Evolutionary conservation across 2,329 filamentous ascomycete genomes (phyloP), one percentile per base, ranked within the genome.

Genomic region (Emmonsia crescens): DNA sequence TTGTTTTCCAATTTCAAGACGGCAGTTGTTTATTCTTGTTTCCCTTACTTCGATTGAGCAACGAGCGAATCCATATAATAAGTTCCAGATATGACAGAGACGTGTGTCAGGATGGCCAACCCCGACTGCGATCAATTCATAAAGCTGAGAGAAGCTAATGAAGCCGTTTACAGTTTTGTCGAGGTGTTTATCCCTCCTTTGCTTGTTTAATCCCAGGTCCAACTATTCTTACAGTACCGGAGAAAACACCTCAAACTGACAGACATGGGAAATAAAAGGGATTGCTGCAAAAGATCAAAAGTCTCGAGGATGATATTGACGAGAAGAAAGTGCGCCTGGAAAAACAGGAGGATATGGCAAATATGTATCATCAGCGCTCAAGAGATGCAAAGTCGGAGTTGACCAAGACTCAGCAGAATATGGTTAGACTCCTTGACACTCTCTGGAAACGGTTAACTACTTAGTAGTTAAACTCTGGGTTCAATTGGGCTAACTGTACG

Each of bases 311-410:
- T 24, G 42, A 49, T n/a, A 24, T 59, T 42, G 42, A 59, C 19
- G 27, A 59, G 44, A 59, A 59, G 40, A 48, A 51, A 27, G n/a
- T 59, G 21, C 29, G 6, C 14, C 42, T 59, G 29, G 57, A 59
- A 29, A 59, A 59, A 36, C 27, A 48, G 57, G 44, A 59, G 48
- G 57, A 59, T 59, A 36, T 59, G 44, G 57, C 44, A 29, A 24
- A 48, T 24, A 59, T 59, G 57, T 59, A 59, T 59, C 46, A 48
- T 33, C 57, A 59, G 21, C 57, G 57, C 12, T 49, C 44, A n/a
- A 51, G 40, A 44, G 57, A 59, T 4, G 29, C 42, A 24, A 59
- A 59, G 29, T 8, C 29, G n/a, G 57, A 59, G 44, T 38, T 59
- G 42, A 36, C n/a, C 8, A 59, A 59, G 46, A 36, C 44, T 8